These are phyloP conservation scores for Trichoderma gracile DNA, from an alignment of 2,329 filamentous ascomycete genomes.

Conservation along the genomic window DNA sequence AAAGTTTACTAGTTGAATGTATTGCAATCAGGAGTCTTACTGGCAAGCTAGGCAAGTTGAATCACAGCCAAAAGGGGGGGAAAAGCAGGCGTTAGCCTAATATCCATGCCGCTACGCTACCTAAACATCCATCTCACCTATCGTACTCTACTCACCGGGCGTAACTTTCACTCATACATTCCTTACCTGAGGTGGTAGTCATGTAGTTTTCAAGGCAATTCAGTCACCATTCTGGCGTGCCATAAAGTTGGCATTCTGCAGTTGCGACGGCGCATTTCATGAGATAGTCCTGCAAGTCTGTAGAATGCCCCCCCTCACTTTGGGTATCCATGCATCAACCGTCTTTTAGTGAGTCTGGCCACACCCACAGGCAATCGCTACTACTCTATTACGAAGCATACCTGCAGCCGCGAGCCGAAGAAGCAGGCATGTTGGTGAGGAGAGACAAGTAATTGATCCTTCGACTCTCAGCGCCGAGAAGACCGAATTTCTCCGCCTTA, in stretches of 20 bases:
- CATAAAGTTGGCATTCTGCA: background rate
- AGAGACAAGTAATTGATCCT: background rate
- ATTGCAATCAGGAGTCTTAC: no score
- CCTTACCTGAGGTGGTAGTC: background rate
- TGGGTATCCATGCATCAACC: constrained; percentile 9
- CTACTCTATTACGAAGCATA: background rate
- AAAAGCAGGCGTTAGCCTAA: background rate
- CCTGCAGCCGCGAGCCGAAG: background rate
- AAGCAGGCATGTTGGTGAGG: background rate
- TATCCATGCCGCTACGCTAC: background rate
- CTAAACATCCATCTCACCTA: background rate
- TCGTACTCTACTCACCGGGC: no score
- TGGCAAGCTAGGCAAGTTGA: no score
- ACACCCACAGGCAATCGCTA: background rate
- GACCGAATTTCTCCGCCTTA: background rate
- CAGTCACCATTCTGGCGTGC: background rate
- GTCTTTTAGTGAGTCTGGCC: background rate
- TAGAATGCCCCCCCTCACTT: background rate
- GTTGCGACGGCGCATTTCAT: background rate
- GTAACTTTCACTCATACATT: background rate
- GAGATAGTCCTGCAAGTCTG: background rate
- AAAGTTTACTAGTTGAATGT: no score
- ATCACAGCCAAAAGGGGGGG: background rate
- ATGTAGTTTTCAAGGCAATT: background rate
- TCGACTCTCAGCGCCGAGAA: background rate